Conservation (phyloP, 257 asterid genomes). For the Ocimum tenuiflorum region DNA sequence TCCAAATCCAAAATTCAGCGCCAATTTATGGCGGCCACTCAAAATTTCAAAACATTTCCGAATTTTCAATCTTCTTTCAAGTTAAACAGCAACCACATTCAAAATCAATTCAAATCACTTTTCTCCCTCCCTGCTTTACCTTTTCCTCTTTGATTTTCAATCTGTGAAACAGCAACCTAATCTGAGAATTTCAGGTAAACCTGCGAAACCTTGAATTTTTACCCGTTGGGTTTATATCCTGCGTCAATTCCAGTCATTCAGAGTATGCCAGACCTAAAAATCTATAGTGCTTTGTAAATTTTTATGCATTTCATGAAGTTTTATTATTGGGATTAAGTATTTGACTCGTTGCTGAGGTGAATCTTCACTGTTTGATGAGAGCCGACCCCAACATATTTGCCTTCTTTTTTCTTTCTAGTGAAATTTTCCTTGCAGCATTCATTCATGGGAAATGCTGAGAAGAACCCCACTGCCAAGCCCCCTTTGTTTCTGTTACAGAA, state of each 20-base stretch:
- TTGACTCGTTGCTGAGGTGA: no score
- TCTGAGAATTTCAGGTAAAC: conserved; percentile 24
- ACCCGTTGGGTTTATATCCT: not conserved
- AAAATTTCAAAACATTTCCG: conserved; percentile 12
- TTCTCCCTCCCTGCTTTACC: conserved; percentile 14
- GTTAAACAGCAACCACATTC: conserved; percentile 1
- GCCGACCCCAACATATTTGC: not conserved
- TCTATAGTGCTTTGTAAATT: conserved; percentile 10
- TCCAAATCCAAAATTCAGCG: conserved; percentile 34
- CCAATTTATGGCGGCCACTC: conserved; percentile 47
- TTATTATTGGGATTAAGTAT: no score
- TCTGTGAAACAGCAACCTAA: conserved; percentile 7
- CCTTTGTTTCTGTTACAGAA: not conserved
- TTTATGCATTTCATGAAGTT: no score
- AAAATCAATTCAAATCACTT: conserved; percentile 20
- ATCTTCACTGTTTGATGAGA: conserved; percentile 19
- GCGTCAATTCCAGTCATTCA: not conserved
- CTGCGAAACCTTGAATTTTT: conserved; percentile 23
- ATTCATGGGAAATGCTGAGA: not conserved
- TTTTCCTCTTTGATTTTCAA: conserved; percentile 1
- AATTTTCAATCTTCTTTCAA: not conserved
- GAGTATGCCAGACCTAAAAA: not conserved
- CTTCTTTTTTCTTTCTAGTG: conserved; percentile 18
- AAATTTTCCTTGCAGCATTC: not conserved
- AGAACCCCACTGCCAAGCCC: not conserved